phyloP scores from a whole-genome alignment of 192 early-diverging fungal genomes.

The Oehlia diaphana region DNA sequence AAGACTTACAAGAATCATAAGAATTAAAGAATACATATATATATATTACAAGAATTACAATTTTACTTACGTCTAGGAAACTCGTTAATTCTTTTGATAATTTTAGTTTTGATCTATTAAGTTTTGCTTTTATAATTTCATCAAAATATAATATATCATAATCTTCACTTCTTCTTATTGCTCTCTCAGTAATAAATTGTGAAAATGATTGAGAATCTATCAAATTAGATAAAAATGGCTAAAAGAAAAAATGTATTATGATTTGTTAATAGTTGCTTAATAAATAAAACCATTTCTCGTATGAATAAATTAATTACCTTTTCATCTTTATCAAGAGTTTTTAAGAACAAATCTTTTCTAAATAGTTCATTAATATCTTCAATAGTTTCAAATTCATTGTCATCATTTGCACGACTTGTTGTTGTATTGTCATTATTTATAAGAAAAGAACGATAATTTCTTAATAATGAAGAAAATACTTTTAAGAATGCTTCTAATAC shows the following conservation, averaged over 20 bases:
- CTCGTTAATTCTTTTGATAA: conserved; percentile 68
- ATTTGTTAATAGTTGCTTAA: neutral
- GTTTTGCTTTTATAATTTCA: conserved; percentile 77
- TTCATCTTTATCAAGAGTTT: conserved; percentile 51
- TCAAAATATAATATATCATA: conserved; percentile 80
- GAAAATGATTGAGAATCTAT: conserved; percentile 76
- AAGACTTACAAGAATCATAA: too few relatives aligned
- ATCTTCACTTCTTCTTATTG: conserved; percentile 61
- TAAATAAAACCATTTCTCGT: conserved; percentile 33
- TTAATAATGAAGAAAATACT: conserved; percentile 75
- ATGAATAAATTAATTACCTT: conserved; percentile 36
- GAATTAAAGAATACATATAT: too few relatives aligned
- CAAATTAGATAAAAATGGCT: conserved; percentile 65
- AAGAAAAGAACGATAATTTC: conserved; percentile 65
- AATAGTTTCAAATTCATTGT: neutral
- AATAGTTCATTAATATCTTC: conserved; percentile 36
- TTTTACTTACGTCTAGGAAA: conserved; percentile 51
- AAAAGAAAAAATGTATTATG: neutral
- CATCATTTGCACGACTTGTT: neutral
- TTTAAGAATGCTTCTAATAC: conserved; percentile 68
- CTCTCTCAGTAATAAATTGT: conserved; percentile 74
- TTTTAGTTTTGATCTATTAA: conserved; percentile 73
- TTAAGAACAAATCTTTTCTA: conserved; percentile 61
- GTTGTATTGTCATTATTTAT: conserved; percentile 14
- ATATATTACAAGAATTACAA: too few relatives aligned